Conservation (phyloP, 805 yeast genomes). For the Pichia sporocuriosa region DNA sequence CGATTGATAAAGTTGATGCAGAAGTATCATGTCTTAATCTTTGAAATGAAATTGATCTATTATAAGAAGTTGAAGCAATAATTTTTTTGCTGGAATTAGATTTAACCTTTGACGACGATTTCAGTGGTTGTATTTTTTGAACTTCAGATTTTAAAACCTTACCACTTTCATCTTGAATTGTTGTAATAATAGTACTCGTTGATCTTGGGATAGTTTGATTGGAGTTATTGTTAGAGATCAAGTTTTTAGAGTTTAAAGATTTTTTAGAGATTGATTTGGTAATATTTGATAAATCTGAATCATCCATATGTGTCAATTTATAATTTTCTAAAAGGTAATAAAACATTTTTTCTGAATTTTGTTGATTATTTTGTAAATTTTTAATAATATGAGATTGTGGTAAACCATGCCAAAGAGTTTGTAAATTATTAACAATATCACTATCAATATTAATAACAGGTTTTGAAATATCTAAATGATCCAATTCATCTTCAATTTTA, state of each 20-base stretch:
- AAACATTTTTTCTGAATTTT: constrained; percentile 32
- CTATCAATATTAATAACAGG: constrained; percentile 35
- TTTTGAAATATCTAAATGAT: constrained; percentile 22
- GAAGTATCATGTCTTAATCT: constrained; percentile 12
- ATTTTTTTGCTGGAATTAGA: constrained; percentile 16
- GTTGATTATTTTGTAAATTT: constrained; percentile 21
- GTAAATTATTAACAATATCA: constrained; percentile 46
- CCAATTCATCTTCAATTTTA: constrained; percentile 13
- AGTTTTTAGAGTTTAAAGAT: neutral
- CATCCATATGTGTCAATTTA: constrained; percentile 24
- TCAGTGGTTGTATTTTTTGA: constrained; percentile 8
- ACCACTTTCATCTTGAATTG: constrained; percentile 31
- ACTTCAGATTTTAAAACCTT: constrained; percentile 21
- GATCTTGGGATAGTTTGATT: constrained; percentile 25
- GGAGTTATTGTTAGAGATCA: neutral
- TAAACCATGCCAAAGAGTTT: constrained; percentile 52
- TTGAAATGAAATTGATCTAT: constrained; percentile 42
- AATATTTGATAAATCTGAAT: constrained; percentile 1
- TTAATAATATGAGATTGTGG: constrained; percentile 29
- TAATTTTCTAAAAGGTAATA: constrained; percentile 30
- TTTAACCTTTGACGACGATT: neutral
- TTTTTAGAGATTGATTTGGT: constrained; percentile 10
- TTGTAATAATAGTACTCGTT: constrained; percentile 28
- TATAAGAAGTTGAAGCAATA: constrained; percentile 43
- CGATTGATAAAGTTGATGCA: constrained; percentile 11